Conservation (phyloP, 192 early-diverging fungal genomes). For the Coemansia sp. region DNA sequence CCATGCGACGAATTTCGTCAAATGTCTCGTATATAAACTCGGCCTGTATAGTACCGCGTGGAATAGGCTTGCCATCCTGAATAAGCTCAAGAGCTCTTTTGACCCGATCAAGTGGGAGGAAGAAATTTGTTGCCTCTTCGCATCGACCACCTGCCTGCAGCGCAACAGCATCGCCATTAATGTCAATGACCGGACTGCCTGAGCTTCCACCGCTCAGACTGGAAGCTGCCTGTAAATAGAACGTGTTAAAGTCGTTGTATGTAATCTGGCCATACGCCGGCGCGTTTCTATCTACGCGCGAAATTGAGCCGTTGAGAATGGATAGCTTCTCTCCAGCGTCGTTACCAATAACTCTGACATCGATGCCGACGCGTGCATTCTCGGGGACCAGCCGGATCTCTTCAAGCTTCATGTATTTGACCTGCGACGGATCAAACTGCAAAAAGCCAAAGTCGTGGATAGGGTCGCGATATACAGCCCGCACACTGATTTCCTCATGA, state of each 20-base stretch:
- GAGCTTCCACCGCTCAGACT: constrained; percentile 74
- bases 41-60: constrained; percentile 75
- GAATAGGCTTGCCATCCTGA: constrained; percentile 55
- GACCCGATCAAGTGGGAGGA: constrained; percentile 73
- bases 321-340: constrained; percentile 80
- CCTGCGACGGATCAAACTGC: constrained; percentile 64
- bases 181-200: constrained; percentile 75
- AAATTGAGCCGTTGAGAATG: constrained; percentile 70
- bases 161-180: constrained; percentile 72
- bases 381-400: constrained; percentile 69
- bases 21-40: constrained; percentile 69
- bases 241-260: constrained; percentile 81
- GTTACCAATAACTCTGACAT: constrained; percentile 76
- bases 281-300: constrained; percentile 69
- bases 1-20: constrained; percentile 69
- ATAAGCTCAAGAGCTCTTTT: constrained; percentile 62
- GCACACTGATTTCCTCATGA: constrained; percentile 71
- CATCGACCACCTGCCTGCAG: constrained; percentile 70
- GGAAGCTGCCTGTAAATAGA: constrained; percentile 76
- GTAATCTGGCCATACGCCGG: constrained; percentile 67
- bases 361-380: constrained; percentile 68
- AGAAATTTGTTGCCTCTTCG: constrained; percentile 69
- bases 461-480: constrained; percentile 75
- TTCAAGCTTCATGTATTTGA: constrained; percentile 67
- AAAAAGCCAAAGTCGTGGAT: constrained; percentile 85